Evolutionary conservation across 2,329 filamentous ascomycete species (phyloP), one percentile per base, ranked within the genome.

Genomic region (Moelleriella libera): DNA sequence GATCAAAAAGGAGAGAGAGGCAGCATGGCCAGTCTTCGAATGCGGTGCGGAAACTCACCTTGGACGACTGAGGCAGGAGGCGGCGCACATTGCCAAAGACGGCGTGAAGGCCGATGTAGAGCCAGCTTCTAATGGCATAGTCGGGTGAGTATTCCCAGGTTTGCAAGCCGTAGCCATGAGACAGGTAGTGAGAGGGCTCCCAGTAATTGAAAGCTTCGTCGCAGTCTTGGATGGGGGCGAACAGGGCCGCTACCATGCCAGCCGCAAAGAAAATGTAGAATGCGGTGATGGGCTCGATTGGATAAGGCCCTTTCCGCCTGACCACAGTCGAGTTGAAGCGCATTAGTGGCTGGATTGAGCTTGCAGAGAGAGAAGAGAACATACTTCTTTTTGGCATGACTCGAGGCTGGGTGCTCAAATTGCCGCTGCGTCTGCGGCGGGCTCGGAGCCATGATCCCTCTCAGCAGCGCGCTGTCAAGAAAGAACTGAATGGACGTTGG

Each of bases 131-230:
- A 56, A 98, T 96, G 45, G 88, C 86, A 66, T 85, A 97, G 49
- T 90, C 83, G 5, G 92, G 92, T 1, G 90, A 94, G 67, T 97
- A 98, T 65, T 98, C 92, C 92, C 92, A 98, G 1, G 92, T 98
- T 68, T 98, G 89, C 45, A 96, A 73, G 40, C 90, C 92, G 60
- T 94, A 90, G 57, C 87, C 86, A 69, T 96, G 88, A 50, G 81
- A 84, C 30, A 98, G 76, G 65, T 96, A 98, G 65, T 98, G 92
- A 0, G 89, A 81, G 0, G 92, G 90, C 59, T 98, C 92, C 88
- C 90, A 98, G 71, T 95, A 98, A 64, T 98, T 98, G 75, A 94
- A 98, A 9, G 90, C 90, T 69, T 98, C 92, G 58, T 98, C 92
- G 62, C 92, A 98, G 65, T 98, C 92, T 63, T 96, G 89, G 54